Evolutionary conservation across 805 yeast genomes (phyloP), one percentile per base, ranked within the genome.

Genomic region (Pichia insulana): DNA sequence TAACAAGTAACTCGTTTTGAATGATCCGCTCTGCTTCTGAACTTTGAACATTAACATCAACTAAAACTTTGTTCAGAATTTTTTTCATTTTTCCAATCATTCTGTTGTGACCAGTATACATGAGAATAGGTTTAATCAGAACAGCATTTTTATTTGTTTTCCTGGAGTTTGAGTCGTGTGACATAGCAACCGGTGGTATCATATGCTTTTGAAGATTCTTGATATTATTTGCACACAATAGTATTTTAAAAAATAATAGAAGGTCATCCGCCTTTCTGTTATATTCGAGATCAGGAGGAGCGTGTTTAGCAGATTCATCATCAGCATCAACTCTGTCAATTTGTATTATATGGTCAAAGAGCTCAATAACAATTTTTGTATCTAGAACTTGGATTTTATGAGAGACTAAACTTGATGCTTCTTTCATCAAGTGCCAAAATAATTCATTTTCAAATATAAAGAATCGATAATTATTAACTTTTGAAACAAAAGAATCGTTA

Each of bases 381-480:
- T 73, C 73, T 26, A 83, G 78, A 15, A 80, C 71, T 13, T 70
- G 69, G 4, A 86, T 90, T 42, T 83, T 80, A 50, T 79, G 76
- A 16, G 87, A 76, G 9, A 80, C 71, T 44, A 90, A 64, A 6
- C 69, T 57, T 26, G 80, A 71, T 1, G 95, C 86, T 60, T 90
- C 98, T 48, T 79, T 75, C 19, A 80, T 70, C 42, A 90, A 62
- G 51, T 81, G 88, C 59, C 75, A 77, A 64, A 86, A 86, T 42
- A 90, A 67, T 59, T 90, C 97, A 54, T 85, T 92, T 56, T 90
- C 97, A 63, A 90, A 90, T 7, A 89, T 67, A 45, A 76, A 74
- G 48, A 73, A 79, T 37, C 96, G 70, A 0, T 94, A 88, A 39
- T 65, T 74, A 30, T 73, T 70, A 22, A 90, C 76, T 52, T 76